These are phyloP conservation scores for Russula brevipes DNA, from an alignment of 768 basidiomycete species.

Conservation along the genomic window DNA sequence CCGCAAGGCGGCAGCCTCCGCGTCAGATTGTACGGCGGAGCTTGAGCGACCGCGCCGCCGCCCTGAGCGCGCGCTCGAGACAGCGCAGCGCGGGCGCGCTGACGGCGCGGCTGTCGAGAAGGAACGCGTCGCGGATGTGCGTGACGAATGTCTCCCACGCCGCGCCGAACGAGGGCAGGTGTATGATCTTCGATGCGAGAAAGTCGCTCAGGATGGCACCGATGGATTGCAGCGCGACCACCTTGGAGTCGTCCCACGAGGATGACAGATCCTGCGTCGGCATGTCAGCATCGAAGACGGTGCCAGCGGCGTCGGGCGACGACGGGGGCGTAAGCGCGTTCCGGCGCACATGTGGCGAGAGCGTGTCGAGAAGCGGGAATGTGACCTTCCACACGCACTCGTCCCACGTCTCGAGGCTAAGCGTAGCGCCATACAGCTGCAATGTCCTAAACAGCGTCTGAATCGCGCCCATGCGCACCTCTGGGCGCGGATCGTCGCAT, in stretches of 20 bases:
- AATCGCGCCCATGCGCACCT: slow-evolving; percentile 90
- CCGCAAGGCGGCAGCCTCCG: slow-evolving; percentile 26
- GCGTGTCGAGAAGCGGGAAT: slow-evolving; percentile 76
- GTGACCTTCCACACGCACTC: slow-evolving; percentile 88
- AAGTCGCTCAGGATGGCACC: slow-evolving; percentile 83
- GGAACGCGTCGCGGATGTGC: slow-evolving; percentile 65
- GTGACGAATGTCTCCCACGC: slow-evolving; percentile 73
- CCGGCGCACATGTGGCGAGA: slow-evolving; percentile 52
- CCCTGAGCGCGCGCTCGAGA: slow-evolving; percentile 71
- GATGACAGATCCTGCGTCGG: slow-evolving; percentile 31
- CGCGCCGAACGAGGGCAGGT: slow-evolving; percentile 59
- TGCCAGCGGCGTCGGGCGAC: slow-evolving; percentile 19
- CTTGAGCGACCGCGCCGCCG: slow-evolving; percentile 45
- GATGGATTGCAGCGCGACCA: slow-evolving; percentile 76
- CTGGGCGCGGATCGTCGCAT: slow-evolving; percentile 75
- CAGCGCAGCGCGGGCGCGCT: slow-evolving; percentile 83
- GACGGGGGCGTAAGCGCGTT: slow-evolving; percentile 16
- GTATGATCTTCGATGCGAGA: slow-evolving; percentile 65
- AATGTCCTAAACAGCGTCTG: slow-evolving; percentile 92
- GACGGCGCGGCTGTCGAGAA: slow-evolving; percentile 56
- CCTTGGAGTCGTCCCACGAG: slow-evolving; percentile 85
- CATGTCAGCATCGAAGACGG: neutral
- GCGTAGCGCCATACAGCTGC: slow-evolving; percentile 85
- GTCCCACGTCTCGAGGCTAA: slow-evolving; percentile 81
- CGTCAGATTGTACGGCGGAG: slow-evolving; percentile 29